Evolutionary conservation across 305 asterid genomes (phyloP), one percentile per base, ranked within the genome.

Genomic region (Ajuga reptans): DNA sequence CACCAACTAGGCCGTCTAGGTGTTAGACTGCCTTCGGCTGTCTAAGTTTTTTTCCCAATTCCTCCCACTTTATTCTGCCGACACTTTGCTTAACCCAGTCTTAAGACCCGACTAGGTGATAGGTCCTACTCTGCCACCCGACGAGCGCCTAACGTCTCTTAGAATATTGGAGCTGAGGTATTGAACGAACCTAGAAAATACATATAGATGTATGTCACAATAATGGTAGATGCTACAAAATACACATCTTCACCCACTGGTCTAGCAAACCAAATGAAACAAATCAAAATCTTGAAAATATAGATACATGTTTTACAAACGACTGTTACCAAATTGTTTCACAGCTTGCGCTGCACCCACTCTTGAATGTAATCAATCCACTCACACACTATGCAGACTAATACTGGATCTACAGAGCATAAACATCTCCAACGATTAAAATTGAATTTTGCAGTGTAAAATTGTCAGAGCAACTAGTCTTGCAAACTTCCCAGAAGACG

Each of bases 331-430:
- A 31, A 5, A 43, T 21, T 36, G 67, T 64, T 49, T 62, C 58
- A 16, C 77, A 66, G 77, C 71, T 76, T 76, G 68, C 50, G 72
- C 76, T 75, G 31, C 51, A 4, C 45, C 39, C 11, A 45, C 18
- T 39, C 57, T n/a, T 36, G 63, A 66, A 56, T 56, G 49, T 36
- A 39, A 66, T 17, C 71, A 60, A 36, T 10, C 14, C 71, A 72
- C 65, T 31, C 58, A 31, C 11, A 58, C 31, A 58, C 56, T 31
- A n/a, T n/a, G n/a, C n/a, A n/a, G n/a, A n/a, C n/a, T n/a, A n/a
- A n/a, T n/a, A 7, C 7, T 4, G 18, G 49, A 63, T 12, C 6
- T 42, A 52, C 10, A 21, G 27, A 21, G 1, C 27, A 21, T 2
- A 21, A 21, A 1, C 27, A 21, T 21, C 27, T 2, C 27, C 27